phyloP scores from a whole-genome alignment of 768 basidiomycete genomes.

The Amanita muscaria region DNA sequence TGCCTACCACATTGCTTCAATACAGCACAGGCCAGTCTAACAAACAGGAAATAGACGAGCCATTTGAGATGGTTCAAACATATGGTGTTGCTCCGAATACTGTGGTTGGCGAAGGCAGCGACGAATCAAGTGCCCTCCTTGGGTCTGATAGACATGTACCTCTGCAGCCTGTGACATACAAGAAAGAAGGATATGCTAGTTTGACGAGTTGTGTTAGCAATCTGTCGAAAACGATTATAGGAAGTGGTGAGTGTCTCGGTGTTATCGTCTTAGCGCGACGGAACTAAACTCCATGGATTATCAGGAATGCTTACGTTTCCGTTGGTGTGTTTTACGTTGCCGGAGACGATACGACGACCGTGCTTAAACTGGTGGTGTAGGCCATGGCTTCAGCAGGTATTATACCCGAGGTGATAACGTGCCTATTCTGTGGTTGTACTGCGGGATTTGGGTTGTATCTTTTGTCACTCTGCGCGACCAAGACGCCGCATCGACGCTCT shows the following conservation, averaged over 20 bases:
- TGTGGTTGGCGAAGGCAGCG: constrained; percentile 18
- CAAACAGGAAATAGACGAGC: too few relatives aligned
- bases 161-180: constrained; percentile 13
- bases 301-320: constrained; percentile 86
- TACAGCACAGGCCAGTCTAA: too few relatives aligned
- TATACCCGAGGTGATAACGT: constrained; percentile 85
- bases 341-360: too few relatives aligned
- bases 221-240: constrained; percentile 85
- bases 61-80: constrained; percentile 57
- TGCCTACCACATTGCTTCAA: too few relatives aligned
- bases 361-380: constrained; percentile 25
- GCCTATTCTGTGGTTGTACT: constrained; percentile 67
- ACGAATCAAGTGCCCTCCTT: constrained; percentile 56
- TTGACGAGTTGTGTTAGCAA: constrained; percentile 68
- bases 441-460: constrained; percentile 86
- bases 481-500: constrained; percentile 62
- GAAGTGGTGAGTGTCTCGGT: constrained; percentile 66
- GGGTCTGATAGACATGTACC: constrained; percentile 29
- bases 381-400: constrained; percentile 88
- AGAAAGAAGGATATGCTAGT: constrained; percentile 58
- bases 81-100: constrained; percentile 52
- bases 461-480: constrained; percentile 73
- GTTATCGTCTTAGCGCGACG: constrained; percentile 6
- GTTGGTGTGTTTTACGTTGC: constrained; percentile 38
- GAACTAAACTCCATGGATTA: constrained; percentile 2